Conservation (phyloP, 768 basidiomycete genomes). For the Mycena galopus region DNA sequence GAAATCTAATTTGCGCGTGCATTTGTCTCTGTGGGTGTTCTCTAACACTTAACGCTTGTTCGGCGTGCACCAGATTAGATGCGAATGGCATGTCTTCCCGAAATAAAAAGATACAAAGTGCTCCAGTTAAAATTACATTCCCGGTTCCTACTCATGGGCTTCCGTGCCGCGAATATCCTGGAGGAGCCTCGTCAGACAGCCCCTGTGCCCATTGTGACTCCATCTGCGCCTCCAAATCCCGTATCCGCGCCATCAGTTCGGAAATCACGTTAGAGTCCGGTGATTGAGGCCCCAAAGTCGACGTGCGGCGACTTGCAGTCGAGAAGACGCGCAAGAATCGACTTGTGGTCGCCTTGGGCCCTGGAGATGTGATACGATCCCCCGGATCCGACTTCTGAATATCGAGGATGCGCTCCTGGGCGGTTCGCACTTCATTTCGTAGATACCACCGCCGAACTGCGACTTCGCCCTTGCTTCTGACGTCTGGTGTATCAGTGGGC, state of each 20-base stretch:
- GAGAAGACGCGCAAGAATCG: background rate
- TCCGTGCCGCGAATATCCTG: background rate
- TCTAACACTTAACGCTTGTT: too few species aligned
- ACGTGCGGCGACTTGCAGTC: background rate
- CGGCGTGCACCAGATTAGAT: too few species aligned
- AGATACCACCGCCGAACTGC: background rate
- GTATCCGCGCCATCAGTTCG: background rate
- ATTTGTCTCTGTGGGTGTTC: too few species aligned
- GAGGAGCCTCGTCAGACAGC: background rate
- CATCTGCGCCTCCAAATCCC: constrained; percentile 2
- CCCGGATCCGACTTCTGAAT: background rate
- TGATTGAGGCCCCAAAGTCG: background rate
- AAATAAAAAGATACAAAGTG: too few species aligned
- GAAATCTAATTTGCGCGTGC: too few species aligned
- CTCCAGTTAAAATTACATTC: too few species aligned
- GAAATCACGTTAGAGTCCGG: background rate
- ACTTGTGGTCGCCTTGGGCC: too few species aligned
- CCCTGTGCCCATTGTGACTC: background rate
- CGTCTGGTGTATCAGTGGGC: background rate
- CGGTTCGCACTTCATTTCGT: background rate
- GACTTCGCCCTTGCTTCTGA: background rate
- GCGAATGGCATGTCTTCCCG: too few species aligned
- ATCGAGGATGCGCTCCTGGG: background rate
- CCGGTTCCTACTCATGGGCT: background rate
- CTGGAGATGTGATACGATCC: too few species aligned